Conservation (phyloP, 768 basidiomycete genomes). For the Rhodotorula diobovata region DNA sequence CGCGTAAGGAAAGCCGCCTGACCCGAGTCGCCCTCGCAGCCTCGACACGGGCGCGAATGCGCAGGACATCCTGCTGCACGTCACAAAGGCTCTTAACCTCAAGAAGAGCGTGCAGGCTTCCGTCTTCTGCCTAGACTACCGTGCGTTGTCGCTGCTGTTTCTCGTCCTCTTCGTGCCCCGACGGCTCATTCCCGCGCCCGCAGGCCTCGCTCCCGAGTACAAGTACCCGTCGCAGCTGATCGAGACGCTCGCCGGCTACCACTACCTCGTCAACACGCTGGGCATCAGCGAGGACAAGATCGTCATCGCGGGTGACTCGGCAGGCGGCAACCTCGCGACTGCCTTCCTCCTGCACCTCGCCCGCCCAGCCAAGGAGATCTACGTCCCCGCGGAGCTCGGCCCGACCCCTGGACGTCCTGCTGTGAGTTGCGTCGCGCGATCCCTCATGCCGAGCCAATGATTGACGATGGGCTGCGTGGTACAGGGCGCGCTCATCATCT, state of each 20-base stretch:
- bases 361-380: conserved; percentile 24
- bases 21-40: neutral
- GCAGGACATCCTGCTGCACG: conserved; percentile 12
- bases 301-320: conserved; percentile 67
- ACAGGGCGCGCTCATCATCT: conserved; percentile 33
- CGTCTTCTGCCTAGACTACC: conserved; percentile 29
- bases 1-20: neutral
- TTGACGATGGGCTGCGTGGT: neutral
- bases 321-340: conserved; percentile 65
- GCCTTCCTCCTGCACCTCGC: conserved; percentile 46
- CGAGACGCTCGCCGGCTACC: conserved; percentile 69
- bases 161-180: no score
- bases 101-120: conserved; percentile 12
- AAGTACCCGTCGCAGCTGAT: conserved; percentile 71
- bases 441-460: no score
- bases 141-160: neutral
- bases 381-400: conserved; percentile 16
- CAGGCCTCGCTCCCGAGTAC: conserved; percentile 44
- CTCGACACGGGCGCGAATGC: conserved; percentile 14
- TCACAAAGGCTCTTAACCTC: conserved; percentile 7
- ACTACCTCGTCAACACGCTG: conserved; percentile 58
- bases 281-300: conserved; percentile 62
- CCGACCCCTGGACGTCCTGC: conserved; percentile 20
- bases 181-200: neutral
- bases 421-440: neutral